Percentiles rank a stretch among this genome's conserved stretches.
These are phyloP conservation scores for Clonostachys byssicola DNA, from an alignment of 2,329 filamentous ascomycete genomes.

Conservation along the genomic window DNA sequence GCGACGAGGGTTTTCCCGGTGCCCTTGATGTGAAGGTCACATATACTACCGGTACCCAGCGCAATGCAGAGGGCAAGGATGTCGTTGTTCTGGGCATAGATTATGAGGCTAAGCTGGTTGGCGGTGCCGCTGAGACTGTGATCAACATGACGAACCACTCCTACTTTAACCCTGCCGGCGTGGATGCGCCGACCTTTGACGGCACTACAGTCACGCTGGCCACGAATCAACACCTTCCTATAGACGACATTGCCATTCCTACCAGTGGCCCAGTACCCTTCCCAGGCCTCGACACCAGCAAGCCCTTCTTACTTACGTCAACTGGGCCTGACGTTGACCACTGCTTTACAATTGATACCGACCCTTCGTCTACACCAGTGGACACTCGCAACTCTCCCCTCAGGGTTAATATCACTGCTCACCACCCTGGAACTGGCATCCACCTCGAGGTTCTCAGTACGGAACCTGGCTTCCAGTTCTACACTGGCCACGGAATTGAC, in stretches of 20 bases:
- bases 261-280: constrained; percentile 61
- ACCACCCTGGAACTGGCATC: constrained; percentile 69
- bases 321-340: constrained; percentile 77
- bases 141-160: constrained; percentile 96
- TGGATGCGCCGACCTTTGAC: constrained; percentile 38
- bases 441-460: constrained; percentile 87
- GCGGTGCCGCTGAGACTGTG: constrained; percentile 79
- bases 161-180: constrained; percentile 62
- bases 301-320: constrained; percentile 68
- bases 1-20: constrained; percentile 88
- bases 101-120: constrained; percentile 81
- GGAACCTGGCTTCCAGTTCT: constrained; percentile 96
- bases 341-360: constrained; percentile 76
- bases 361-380: constrained; percentile 54
- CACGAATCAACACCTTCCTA: constrained; percentile 63
- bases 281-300: constrained; percentile 59
- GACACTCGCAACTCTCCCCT: constrained; percentile 64
- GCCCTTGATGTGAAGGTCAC: constrained; percentile 72
- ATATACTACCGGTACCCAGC: constrained; percentile 72
- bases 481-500: constrained; percentile 82
- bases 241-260: constrained; percentile 72
- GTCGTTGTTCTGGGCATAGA: constrained; percentile 77
- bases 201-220: constrained; percentile 64
- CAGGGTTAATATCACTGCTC: constrained; percentile 64
- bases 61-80: constrained; percentile 48